Conservation (phyloP, 164 flowering plant species). For the Magnolia changhungtana region DNA sequence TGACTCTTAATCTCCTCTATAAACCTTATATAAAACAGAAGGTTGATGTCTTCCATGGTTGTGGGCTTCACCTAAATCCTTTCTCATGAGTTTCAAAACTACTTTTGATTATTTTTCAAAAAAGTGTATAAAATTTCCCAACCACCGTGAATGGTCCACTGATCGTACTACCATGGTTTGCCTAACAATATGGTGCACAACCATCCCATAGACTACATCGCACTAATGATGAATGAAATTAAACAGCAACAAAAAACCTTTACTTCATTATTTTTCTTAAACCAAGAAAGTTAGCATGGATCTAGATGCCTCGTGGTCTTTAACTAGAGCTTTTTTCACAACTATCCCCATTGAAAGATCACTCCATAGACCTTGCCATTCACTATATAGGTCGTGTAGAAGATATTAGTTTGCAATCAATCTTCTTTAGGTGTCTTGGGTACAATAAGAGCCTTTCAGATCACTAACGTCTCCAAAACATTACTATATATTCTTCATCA, state of each 20-base stretch:
- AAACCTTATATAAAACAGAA: too few species aligned
- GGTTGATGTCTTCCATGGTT: neutral
- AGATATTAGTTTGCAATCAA: conserved; percentile 4
- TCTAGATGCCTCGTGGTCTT: conserved; percentile 4
- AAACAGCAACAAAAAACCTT: neutral
- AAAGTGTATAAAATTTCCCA: neutral
- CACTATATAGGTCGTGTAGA: neutral
- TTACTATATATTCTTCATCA: too few species aligned
- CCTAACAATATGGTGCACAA: conserved; percentile 3
- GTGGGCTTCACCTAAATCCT: neutral
- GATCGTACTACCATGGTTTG: neutral
- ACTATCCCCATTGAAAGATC: conserved; percentile 12
- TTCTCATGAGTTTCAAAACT: neutral
- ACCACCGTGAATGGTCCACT: neutral
- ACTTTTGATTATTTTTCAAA: neutral
- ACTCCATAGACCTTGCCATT: conserved; percentile 10
- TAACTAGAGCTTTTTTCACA: conserved; percentile 15
- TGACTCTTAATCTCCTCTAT: too few species aligned
- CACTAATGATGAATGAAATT: conserved; percentile 18
- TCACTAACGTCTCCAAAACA: neutral
- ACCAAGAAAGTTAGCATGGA: conserved; percentile 12
- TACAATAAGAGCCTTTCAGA: too few species aligned
- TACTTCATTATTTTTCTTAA: conserved; percentile 4
- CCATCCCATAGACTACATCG: conserved; percentile 7
- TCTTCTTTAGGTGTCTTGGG: neutral